Evolutionary conservation across 139 green algal species (phyloP), one percentile per base, ranked within the genome.

Genomic region (Zygnema cylindricum): DNA sequence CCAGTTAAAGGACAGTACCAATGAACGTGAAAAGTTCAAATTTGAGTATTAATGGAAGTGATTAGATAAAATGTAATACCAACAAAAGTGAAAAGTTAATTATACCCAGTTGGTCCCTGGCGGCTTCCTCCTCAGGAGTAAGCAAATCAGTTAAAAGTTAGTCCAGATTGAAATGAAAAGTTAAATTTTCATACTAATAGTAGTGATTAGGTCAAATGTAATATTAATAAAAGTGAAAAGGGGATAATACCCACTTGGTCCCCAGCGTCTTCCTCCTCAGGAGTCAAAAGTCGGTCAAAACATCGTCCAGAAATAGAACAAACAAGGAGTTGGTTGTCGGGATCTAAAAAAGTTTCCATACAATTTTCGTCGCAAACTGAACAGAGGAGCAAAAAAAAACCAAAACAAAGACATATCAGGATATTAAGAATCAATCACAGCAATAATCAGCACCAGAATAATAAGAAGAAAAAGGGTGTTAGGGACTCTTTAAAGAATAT

Each of bases 361-460:
- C 87, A 91, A 23, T 69, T 91, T 21, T 91, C 87, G 55, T 91
- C 87, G 69, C 87, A 91, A n/a, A 91, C 87, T 90, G 85, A 22
- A 36, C 22, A 54, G 2, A 57, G 54, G 30, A 54, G 57, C 30
- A n/a, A 30, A 30, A n/a, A 30, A 30, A 73, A 30, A n/a, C 57
- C 30, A 73, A 73, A 73, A 35, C 22, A 88, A 23, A 33, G 89
- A 23, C 1, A 82, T 33, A 43, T 91, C 86, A 1, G 25, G 23
- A 86, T 82, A 91, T 25, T 40, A 90, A 23, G 88, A 79, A 84
- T 91, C 86, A 41, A 78, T 89, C 39, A 91, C 86, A 85, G 84
- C n/a, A 25, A 30, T 39, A 3, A 42, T 43, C 11, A 36, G n/a
- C n/a, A n/a, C n/a, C n/a, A n/a, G n/a, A n/a, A n/a, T n/a, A n/a